These are phyloP conservation scores for Cordyceps militaris DNA, from an alignment of 2,329 filamentous ascomycete genomes.

Conservation along the genomic window DNA sequence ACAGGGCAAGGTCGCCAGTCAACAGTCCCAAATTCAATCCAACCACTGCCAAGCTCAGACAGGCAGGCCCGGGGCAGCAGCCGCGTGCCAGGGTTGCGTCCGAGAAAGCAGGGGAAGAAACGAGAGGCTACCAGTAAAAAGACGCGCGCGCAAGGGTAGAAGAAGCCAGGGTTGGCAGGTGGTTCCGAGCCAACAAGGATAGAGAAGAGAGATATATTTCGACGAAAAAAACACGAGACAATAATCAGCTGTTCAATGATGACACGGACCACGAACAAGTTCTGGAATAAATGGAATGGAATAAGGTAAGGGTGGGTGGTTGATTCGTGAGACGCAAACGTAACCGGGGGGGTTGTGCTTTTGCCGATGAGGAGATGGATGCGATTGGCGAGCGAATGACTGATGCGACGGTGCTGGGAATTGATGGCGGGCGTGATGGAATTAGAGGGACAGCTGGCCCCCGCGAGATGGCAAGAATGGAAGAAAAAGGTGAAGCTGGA, in stretches of 20 bases:
- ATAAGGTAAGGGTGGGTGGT: not conserved
- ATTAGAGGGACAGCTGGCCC: not conserved
- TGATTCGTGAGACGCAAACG: not conserved
- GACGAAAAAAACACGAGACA: not conserved
- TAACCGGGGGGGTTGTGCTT: too few species aligned
- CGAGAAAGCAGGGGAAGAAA: not conserved
- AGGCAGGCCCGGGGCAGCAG: too few species aligned
- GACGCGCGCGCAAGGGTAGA: not conserved
- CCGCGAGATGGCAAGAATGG: not conserved
- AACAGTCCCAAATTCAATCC: not conserved
- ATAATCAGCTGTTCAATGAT: not conserved
- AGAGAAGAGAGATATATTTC: not conserved
- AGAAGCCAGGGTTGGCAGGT: not conserved
- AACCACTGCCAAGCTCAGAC: not conserved
- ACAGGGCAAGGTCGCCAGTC: not conserved
- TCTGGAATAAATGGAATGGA: not conserved
- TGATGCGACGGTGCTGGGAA: not conserved
- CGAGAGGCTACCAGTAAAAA: not conserved
- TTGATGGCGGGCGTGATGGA: not conserved
- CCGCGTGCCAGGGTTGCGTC: not conserved
- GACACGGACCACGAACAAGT: not conserved
- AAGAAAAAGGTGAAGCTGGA: not conserved
- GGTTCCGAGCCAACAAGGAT: slow-evolving; percentile 1
- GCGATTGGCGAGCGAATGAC: not conserved
- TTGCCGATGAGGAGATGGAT: too few species aligned